These are phyloP conservation scores for Neurospora pannonica DNA, from an alignment of 495 filamentous ascomycete genomes.

Conservation along the genomic window DNA sequence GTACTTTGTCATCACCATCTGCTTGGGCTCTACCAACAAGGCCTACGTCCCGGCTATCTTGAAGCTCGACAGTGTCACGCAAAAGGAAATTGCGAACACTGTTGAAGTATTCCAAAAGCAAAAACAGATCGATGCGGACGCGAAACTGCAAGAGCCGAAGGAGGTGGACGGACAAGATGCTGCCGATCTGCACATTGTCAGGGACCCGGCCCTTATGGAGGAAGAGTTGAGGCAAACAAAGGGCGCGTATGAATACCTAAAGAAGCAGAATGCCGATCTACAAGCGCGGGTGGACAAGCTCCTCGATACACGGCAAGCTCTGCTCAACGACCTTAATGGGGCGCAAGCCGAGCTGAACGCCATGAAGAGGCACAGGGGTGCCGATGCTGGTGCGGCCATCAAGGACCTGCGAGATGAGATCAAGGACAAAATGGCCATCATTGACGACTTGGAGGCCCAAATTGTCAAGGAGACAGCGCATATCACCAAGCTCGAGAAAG, in stretches of 20 bases:
- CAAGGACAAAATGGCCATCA: slow-evolving; percentile 26
- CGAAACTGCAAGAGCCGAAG: background rate
- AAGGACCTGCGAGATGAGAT: slow-evolving; percentile 33
- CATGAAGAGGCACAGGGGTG: slow-evolving; percentile 19
- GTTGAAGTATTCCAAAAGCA: slow-evolving; percentile 21
- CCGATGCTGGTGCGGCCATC: slow-evolving; percentile 18
- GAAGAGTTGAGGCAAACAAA: slow-evolving; percentile 23
- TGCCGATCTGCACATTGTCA: slow-evolving; percentile 2
- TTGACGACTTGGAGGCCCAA: slow-evolving; percentile 27
- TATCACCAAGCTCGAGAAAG: slow-evolving; percentile 27
- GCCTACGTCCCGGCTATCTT: slow-evolving; percentile 43
- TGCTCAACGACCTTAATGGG: slow-evolving; percentile 15
- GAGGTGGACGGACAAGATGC: slow-evolving; percentile 4
- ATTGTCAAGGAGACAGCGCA: slow-evolving; percentile 25
- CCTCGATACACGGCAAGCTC: slow-evolving; percentile 18
- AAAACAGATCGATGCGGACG: slow-evolving; percentile 9
- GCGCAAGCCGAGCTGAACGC: slow-evolving; percentile 22
- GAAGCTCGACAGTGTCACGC: slow-evolving; percentile 21
- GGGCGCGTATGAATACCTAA: slow-evolving; percentile 17
- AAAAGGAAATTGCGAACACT: slow-evolving; percentile 24
- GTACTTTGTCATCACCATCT: slow-evolving; percentile 53
- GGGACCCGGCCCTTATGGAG: slow-evolving; percentile 26
- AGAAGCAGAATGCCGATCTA: slow-evolving; percentile 25
- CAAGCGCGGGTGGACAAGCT: slow-evolving; percentile 26
- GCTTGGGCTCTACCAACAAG: slow-evolving; percentile 44